These are phyloP conservation scores for Scedosporium aurantiacum DNA, from an alignment of 2,329 filamentous ascomycete species.

Conservation along the genomic window DNA sequence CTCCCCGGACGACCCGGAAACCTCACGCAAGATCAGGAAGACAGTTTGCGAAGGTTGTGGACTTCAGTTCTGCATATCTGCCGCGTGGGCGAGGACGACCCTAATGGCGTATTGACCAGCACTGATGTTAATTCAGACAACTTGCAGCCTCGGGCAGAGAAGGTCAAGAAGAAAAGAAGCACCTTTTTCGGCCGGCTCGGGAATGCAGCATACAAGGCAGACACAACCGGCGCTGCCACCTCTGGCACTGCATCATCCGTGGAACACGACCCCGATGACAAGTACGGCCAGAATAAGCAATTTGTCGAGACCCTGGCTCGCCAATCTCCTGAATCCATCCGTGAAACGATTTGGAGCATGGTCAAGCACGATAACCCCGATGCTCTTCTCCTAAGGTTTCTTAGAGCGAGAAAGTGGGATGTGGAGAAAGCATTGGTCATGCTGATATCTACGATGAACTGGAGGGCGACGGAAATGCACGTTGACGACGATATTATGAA, in stretches of 20 bases:
- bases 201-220: constrained; percentile 42
- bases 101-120: background rate
- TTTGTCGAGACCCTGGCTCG: constrained; percentile 73
- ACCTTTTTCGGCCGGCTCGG: constrained; percentile 47
- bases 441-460: constrained; percentile 88
- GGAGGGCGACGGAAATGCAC: constrained; percentile 72
- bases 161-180: constrained; percentile 64
- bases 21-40: constrained; percentile 67
- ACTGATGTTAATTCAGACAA: background rate
- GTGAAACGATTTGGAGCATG: constrained; percentile 81
- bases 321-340: constrained; percentile 66
- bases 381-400: constrained; percentile 67
- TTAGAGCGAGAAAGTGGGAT: constrained; percentile 91
- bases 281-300: constrained; percentile 81
- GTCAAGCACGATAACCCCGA: constrained; percentile 93
- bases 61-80: constrained; percentile 57
- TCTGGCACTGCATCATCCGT: constrained; percentile 25
- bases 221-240: constrained; percentile 26
- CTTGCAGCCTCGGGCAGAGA: constrained; percentile 24
- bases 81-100: constrained; percentile 37
- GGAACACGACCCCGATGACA: constrained; percentile 60
- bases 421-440: constrained; percentile 87
- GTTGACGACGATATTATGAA: constrained; percentile 82
- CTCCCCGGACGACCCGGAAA: constrained; percentile 64
- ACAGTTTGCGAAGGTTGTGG: constrained; percentile 75